Evolutionary conservation across 2,329 filamentous ascomycete genomes (phyloP).

Genomic region (Monilinia aucupariae): DNA sequence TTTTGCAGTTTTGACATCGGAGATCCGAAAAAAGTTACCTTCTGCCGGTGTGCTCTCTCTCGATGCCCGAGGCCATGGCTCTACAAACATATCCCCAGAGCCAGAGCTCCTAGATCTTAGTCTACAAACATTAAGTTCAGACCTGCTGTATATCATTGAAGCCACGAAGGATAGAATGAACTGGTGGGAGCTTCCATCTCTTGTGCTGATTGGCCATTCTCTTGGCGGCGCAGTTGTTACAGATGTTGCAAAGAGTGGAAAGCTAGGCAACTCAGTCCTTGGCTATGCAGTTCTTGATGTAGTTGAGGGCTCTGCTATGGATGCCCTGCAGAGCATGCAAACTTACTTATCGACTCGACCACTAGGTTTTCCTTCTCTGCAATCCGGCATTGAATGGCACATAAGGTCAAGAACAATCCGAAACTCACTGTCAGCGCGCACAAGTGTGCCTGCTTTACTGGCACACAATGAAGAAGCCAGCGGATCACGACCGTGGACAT

Average conservation of each 20-base stretch:
- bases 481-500: slow-evolving; percentile 53
- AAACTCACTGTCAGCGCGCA: slow-evolving; percentile 75
- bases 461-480: slow-evolving; percentile 41
- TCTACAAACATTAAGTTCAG: slow-evolving; percentile 65
- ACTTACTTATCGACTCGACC: slow-evolving; percentile 82
- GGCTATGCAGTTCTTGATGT: slow-evolving; percentile 91
- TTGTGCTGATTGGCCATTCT: slow-evolving; percentile 85
- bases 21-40: slow-evolving; percentile 72
- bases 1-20: slow-evolving; percentile 74
- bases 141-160: slow-evolving; percentile 65
- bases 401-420: slow-evolving; percentile 81
- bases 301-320: slow-evolving; percentile 92
- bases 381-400: slow-evolving; percentile 89
- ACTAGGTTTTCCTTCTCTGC: slow-evolving; percentile 66
- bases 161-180: slow-evolving; percentile 62
- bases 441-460: slow-evolving; percentile 79
- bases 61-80: slow-evolving; percentile 84
- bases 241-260: slow-evolving; percentile 65
- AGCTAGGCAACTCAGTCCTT: slow-evolving; percentile 62
- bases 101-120: slow-evolving; percentile 56
- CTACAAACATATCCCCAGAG: slow-evolving; percentile 46
- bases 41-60: slow-evolving; percentile 76
- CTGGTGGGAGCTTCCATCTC: slow-evolving; percentile 68
- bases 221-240: slow-evolving; percentile 89
- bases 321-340: slow-evolving; percentile 91